Conservation (phyloP, 768 basidiomycete genomes). For the Lentinula guzmanii region DNA sequence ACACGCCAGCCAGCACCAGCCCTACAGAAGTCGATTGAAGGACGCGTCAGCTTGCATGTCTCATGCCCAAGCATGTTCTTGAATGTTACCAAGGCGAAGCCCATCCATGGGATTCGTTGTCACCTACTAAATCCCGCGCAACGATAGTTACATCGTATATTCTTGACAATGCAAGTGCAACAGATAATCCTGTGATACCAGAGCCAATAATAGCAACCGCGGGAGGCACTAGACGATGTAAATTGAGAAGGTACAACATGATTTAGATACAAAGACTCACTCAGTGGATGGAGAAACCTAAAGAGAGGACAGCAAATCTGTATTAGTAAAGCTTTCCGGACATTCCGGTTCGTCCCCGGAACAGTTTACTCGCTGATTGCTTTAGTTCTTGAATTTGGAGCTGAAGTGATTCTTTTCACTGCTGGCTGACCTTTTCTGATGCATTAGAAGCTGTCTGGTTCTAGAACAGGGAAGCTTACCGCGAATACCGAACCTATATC, state of each 20-base stretch:
- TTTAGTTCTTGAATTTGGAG: no score
- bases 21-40: neutral
- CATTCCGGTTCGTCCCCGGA: no score
- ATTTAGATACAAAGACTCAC: no score
- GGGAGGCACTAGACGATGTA: neutral
- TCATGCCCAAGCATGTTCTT: neutral
- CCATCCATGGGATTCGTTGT: conserved; percentile 5
- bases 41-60: neutral
- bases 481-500: neutral
- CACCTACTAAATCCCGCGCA: conserved; percentile 5
- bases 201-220: neutral
- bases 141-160: conserved; percentile 4
- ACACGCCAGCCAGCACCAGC: conserved; percentile 5
- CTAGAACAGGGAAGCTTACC: neutral
- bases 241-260: neutral
- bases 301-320: no score
- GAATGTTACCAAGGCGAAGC: conserved; percentile 4
- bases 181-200: conserved; percentile 2
- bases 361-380: no score
- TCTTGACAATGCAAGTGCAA: conserved; percentile 6
- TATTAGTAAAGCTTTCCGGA: no score
- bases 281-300: no score
- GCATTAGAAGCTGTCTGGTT: no score
- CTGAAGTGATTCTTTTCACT: no score
- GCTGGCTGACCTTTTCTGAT: no score